A percentile compares a stretch with the other conserved stretches of the same genome.
These are phyloP conservation scores for Eragrostis tef DNA, from an alignment of 202 grass and related monocot genomes.

Conservation along the genomic window DNA sequence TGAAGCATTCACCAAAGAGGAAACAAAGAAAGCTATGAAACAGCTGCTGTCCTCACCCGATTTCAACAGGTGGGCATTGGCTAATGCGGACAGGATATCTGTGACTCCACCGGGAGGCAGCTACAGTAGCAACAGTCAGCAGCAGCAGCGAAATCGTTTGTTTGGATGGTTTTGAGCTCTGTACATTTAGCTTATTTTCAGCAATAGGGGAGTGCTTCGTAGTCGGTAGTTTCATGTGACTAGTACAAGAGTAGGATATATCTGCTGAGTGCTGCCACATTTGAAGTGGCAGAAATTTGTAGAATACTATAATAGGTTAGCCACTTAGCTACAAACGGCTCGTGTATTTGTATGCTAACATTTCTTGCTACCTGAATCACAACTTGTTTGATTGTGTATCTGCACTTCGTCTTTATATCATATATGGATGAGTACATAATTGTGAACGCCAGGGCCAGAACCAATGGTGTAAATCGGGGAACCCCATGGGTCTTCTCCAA, in stretches of 20 bases:
- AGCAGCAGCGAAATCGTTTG: constrained; percentile 46
- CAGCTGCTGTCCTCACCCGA: constrained; percentile 71
- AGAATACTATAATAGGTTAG: constrained; percentile 40
- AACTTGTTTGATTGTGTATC: not conserved
- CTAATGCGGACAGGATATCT: constrained; percentile 69
- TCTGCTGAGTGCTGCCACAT: constrained; percentile 18
- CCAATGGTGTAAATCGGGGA: no score
- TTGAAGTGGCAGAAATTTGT: constrained; percentile 39
- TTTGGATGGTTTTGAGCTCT: constrained; percentile 60
- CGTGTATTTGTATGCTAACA: constrained; percentile 39
- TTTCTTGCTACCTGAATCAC: constrained; percentile 11
- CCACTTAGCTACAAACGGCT: constrained; percentile 14
- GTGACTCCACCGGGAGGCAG: constrained; percentile 57
- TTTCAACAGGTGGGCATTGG: constrained; percentile 76
- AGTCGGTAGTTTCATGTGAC: constrained; percentile 9
- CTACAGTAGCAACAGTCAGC: constrained; percentile 50
- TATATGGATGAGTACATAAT: not conserved
- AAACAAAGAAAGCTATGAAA: constrained; percentile 68
- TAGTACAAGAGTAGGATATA: constrained; percentile 38
- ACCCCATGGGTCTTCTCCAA: no score
- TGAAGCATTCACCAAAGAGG: constrained; percentile 67
- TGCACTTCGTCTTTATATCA: not conserved
- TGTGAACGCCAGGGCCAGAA: not conserved
- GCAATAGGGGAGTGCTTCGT: not conserved
- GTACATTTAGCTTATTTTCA: constrained; percentile 25